Conservation (phyloP, 2,329 filamentous ascomycete genomes). For the Hypoxylon sp. region DNA sequence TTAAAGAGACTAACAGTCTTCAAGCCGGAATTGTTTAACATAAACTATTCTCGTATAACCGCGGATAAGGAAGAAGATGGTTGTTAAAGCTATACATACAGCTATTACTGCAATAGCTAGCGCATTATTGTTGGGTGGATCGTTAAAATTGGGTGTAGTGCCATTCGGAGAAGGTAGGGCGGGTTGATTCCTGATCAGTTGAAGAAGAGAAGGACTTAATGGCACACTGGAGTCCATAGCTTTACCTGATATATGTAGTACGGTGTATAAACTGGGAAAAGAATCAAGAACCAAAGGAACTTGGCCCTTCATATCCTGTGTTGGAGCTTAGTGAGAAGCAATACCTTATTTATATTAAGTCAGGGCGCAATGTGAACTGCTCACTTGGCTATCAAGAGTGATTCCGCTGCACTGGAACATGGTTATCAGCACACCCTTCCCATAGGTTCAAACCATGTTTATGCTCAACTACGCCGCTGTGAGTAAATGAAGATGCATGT, state of each 20-base stretch:
- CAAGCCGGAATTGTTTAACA: constrained; percentile 32
- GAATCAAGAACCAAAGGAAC: neutral
- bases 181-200: constrained; percentile 9
- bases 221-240: neutral
- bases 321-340: neutral
- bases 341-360: neutral
- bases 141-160: constrained; percentile 15
- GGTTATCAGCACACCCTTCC: neutral
- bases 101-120: constrained; percentile 17
- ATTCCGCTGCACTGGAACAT: neutral
- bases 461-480: neutral
- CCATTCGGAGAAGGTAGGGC: constrained; percentile 22
- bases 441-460: neutral
- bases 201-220: neutral
- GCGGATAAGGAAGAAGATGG: constrained; percentile 10
- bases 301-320: neutral
- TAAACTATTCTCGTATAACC: constrained; percentile 37
- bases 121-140: constrained; percentile 35
- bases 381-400: neutral
- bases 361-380: too few relatives aligned
- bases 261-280: neutral
- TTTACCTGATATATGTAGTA: neutral
- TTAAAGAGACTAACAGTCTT: constrained; percentile 44
- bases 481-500: neutral
- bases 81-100: constrained; percentile 22